Base-by-base conservation (phyloP, 2,329 filamentous ascomycete species). In the Penicillium sp. region DNA sequence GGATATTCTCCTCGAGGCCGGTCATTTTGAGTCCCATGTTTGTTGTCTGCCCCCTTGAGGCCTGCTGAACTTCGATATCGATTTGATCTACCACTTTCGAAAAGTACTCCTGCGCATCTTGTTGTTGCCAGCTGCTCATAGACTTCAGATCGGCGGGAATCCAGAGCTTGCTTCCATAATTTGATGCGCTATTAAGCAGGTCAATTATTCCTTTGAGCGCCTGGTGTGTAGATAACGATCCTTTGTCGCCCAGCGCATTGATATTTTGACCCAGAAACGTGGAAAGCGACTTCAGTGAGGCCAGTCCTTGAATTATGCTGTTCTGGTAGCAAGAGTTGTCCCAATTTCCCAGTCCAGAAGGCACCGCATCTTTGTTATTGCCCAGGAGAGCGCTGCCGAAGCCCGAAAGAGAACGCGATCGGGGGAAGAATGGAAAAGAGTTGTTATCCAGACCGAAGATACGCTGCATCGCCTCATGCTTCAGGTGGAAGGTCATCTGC, bases 251-350 rank as follows among this genome's bases (percentile, higher is more conserved):
- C 42, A 79, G 68, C 21, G 68, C 46, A 36, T 69, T 58, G 16
- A 75, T 58, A 54, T 75, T 76, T 24, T 60, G 61, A n/a, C 59
- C 76, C 7, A 95, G 79, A 64, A 90, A 94, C 2, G 75, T 75
- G 24, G 82, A 81, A 28, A 97, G 76, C 4, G 86, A 82, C 16
- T 82, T 80, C 28, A 97, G 78, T 4, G 92, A 87, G 1, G 92
- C 86, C 39, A 97, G 77, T 6, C 87, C 86, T 70, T 96, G 91
- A 10, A 99, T 84, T 18, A 96, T 87, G 68, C 92, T 96, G 72
- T 99, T 99, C 72, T 97, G 94, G 70, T 95, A 99, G 76, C 94
- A 97, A 1, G 91, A 96, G 69, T 96, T 96, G 75, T 95, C 90
- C 76, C 86, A 87, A 70, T 99, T 99, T 9, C 90, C 90, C 48